Conservation (phyloP, 495 filamentous ascomycete genomes). For the Penicillium daleae region DNA sequence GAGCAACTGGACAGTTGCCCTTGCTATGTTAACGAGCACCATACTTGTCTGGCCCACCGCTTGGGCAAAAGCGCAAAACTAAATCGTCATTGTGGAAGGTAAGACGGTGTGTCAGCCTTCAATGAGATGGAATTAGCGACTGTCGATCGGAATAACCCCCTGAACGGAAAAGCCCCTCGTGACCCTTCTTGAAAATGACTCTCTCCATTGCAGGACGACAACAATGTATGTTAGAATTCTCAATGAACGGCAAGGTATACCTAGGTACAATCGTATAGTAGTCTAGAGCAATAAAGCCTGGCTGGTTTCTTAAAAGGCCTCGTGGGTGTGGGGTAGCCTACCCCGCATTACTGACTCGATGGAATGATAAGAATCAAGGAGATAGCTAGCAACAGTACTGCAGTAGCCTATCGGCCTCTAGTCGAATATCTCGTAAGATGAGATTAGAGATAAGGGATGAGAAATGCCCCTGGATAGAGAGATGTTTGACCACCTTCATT, state of each 20-base stretch:
- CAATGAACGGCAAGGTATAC: too few species aligned
- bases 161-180: neutral
- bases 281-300: too few species aligned
- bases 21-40: slow-evolving; percentile 19
- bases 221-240: too few species aligned
- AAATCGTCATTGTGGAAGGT: neutral
- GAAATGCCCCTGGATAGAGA: neutral
- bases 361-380: neutral
- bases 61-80: slow-evolving; percentile 15
- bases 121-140: neutral
- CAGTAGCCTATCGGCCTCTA: neutral
- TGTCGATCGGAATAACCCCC: neutral
- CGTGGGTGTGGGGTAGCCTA: neutral
- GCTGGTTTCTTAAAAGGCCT: too few species aligned
- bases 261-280: too few species aligned
- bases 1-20: slow-evolving; percentile 12
- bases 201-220: neutral
- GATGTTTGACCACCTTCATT: neutral
- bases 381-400: too few species aligned
- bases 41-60: slow-evolving; percentile 20
- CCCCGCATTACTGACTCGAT: neutral
- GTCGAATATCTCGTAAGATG: neutral
- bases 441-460: neutral
- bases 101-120: neutral
- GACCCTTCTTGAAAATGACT: neutral